phyloP scores from a whole-genome alignment of 805 yeast species.

The Cyberlindnera nakhonratchasimensis region DNA sequence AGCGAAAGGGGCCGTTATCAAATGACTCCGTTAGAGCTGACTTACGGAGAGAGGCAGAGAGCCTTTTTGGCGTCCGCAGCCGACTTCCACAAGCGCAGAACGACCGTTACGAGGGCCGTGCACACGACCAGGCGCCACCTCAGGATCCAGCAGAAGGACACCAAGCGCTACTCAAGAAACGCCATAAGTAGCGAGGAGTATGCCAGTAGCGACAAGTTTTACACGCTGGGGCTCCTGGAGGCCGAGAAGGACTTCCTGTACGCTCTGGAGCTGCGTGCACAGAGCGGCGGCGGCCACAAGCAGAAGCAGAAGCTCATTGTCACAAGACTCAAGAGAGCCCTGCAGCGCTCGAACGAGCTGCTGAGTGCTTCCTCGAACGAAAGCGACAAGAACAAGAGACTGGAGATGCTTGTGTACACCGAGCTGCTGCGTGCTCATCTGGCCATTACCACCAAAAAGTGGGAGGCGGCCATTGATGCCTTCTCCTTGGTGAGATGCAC shows the following conservation, averaged over 20 bases:
- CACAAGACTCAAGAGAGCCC: slow-evolving; percentile 67
- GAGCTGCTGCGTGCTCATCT: slow-evolving; percentile 53
- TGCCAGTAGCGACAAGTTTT: slow-evolving; percentile 47
- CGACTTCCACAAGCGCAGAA: slow-evolving; percentile 70
- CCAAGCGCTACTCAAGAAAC: slow-evolving; percentile 54
- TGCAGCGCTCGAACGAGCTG: slow-evolving; percentile 41
- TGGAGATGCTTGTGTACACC: slow-evolving; percentile 38
- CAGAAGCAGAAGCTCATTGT: slow-evolving; percentile 46
- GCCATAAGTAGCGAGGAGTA: slow-evolving; percentile 50
- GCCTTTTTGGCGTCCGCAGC: slow-evolving; percentile 62
- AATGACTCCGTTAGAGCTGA: slow-evolving; percentile 33
- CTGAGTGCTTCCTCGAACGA: slow-evolving; percentile 36
- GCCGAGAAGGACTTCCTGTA: slow-evolving; percentile 75
- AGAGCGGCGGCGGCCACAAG: slow-evolving; percentile 41
- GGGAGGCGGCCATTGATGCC: slow-evolving; percentile 49
- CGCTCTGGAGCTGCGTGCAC: slow-evolving; percentile 58
- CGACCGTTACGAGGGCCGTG: slow-evolving; percentile 54
- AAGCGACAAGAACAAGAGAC: slow-evolving; percentile 29
- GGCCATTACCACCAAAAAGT: slow-evolving; percentile 50
- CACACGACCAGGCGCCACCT: slow-evolving; percentile 63
- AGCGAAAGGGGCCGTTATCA: too few species aligned
- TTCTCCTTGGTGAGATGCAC: slow-evolving; percentile 61
- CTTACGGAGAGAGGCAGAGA: slow-evolving; percentile 51
- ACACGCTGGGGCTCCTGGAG: slow-evolving; percentile 55
- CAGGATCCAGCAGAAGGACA: slow-evolving; percentile 59